Evolutionary conservation across 2,329 filamentous ascomycete species (phyloP), one percentile per base, ranked within the genome.

Genomic region (Emmonsia crescens): DNA sequence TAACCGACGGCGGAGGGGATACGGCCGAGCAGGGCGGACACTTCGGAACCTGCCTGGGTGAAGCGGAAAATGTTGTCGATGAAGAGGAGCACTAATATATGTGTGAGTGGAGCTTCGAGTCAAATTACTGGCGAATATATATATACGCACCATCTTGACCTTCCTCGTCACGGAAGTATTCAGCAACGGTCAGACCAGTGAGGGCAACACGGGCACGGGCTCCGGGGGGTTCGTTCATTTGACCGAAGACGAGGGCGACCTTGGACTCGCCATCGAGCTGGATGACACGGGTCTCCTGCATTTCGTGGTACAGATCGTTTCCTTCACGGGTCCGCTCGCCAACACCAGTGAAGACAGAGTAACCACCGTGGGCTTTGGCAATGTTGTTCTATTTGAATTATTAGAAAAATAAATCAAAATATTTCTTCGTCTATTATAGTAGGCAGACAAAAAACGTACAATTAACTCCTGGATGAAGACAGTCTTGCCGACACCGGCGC

Each of bases 51-150:
- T 79, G 94, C 94, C 83, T 97, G 93, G 70, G 93, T 96, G 86
- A 97, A 97, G 76, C 94, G 89, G 91, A 96, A 97, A 82, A 99
- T 97, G 86, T 99, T 99, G 89, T 99, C 94, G 79, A 97, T 97
- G 85, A 97, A 96, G 79, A 96, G 91, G 77, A 96, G 85, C 85
- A 96, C 91, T 89, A 63, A 5, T 36, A 33, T 36, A 54, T 48
- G 59, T 71, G 59, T 72, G 21, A 49, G 33, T 60, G 54, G n/a
- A 19, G 51, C n/a, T n/a, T 24, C 9, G 5, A 3, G 31, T 16
- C 2, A 42, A 42, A 52, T 16, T n/a, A 3, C 48, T 1, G 12
- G 27, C 4, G 48, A 51, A 51, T 14, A 10, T 5, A 31, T 5
- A 27, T 9, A 36, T 51, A 55, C 85, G 75, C 76, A 89, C 86